Base-by-base conservation (phyloP, 352 stramenopile species). In the Phytophthora ohioensis region DNA sequence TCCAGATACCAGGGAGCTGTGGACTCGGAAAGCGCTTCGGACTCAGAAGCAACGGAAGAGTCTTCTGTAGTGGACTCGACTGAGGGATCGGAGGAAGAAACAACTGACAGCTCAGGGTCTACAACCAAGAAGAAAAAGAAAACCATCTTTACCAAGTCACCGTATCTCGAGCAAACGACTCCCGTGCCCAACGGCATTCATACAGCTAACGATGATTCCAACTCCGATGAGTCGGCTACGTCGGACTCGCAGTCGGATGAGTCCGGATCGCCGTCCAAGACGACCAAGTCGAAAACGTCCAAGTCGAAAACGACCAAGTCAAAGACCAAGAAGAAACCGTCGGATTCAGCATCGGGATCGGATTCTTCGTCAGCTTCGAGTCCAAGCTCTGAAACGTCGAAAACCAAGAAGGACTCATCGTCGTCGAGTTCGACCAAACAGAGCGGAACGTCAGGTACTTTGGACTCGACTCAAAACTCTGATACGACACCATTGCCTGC, bases 101-200 rank as follows among this genome's bases (percentile, higher is more conserved):
- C 21, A 27, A 27, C 51, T 4, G 46, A 62, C 17, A 52, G 48
- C 11, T 76, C 62, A 13, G 52, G 38, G 21, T 53, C 61, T 9
- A 53, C 69, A 9, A 59, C 58, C 4, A 67, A 78, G 38, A 70
- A 75, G 47, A 73, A 72, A 9, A 66, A 56, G 57, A 70, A 66
- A 10, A 58, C 45, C 13, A 58, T 71, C 41, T 81, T 81, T 30
- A 81, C 73, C 42, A 75, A 70, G 53, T 81, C 73, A 7, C 73
- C 73, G 21, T 78, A 64, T 36, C 62, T 81, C 11, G 45, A 71
- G 55, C 54, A 74, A 36, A 64, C 73, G 31, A 81, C 73, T 11
- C 73, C 73, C 35, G 73, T 75, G 46, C 73, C 73, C 11, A 76
- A 81, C 27, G 73, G 46, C 36, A 76, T 78, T 38, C 53, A 59